These are phyloP conservation scores for Penicillium rolfsii DNA, from an alignment of 2,329 filamentous ascomycete species.

Conservation along the genomic window DNA sequence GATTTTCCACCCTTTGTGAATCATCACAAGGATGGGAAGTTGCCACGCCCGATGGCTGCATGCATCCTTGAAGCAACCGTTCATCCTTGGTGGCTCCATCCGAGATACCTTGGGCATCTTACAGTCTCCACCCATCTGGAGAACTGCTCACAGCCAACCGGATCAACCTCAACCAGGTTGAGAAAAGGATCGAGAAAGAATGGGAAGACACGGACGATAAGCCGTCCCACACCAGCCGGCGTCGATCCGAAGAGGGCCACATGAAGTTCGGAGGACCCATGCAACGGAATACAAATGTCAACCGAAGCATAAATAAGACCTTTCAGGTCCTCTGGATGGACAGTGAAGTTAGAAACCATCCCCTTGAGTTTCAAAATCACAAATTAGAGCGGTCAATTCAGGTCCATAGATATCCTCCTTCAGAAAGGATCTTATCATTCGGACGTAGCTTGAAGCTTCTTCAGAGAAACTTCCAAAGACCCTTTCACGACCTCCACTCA, in stretches of 20 bases:
- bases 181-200: constrained; percentile 34
- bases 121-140: constrained; percentile 39
- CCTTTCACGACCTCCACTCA: constrained; percentile 28
- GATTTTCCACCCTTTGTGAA: constrained; percentile 40
- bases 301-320: constrained; percentile 48
- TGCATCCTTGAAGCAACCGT: constrained; percentile 44
- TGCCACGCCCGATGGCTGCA: constrained; percentile 45
- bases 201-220: constrained; percentile 39
- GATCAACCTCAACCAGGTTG: constrained; percentile 33
- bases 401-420: constrained; percentile 29
- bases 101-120: constrained; percentile 38
- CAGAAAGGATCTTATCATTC: constrained; percentile 23
- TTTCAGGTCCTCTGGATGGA: constrained; percentile 33
- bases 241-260: constrained; percentile 38
- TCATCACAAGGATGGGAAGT: constrained; percentile 33
- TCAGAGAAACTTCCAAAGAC: constrained; percentile 11
- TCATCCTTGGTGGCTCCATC: constrained; percentile 38
- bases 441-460: constrained; percentile 30
- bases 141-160: constrained; percentile 40
- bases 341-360: constrained; percentile 33
- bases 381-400: constrained; percentile 19
- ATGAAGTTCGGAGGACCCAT: constrained; percentile 27
- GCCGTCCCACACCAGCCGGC: constrained; percentile 36
- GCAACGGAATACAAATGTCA: constrained; percentile 32
- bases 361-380: constrained; percentile 36